Percentiles rank a stretch among this genome's conserved stretches.
phyloP scores from a whole-genome alignment of 805 yeast species.

The Lachancea cidri region DNA sequence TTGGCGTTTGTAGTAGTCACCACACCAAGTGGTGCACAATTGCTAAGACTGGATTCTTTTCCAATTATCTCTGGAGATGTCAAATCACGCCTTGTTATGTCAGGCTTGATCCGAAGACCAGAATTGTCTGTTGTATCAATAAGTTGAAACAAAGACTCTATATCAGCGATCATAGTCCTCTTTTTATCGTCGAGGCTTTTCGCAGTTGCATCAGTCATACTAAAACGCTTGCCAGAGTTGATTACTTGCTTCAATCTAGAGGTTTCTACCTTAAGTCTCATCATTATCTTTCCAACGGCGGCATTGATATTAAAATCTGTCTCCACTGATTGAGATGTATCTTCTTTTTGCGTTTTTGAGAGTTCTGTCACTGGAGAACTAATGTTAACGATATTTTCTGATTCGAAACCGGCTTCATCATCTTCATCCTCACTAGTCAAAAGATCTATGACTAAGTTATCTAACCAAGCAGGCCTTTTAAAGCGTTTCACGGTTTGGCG shows the following conservation, averaged over 20 bases:
- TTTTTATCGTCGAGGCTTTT: slow-evolving; percentile 43
- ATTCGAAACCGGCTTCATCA: slow-evolving; percentile 10
- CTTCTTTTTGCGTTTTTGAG: no score
- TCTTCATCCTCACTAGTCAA: slow-evolving; percentile 20
- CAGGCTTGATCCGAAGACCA: background rate
- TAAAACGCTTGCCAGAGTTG: background rate
- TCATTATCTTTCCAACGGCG: slow-evolving; percentile 4
- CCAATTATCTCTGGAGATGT: no score
- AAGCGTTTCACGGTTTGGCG: background rate
- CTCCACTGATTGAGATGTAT: no score
- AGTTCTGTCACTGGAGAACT: no score
- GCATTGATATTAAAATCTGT: slow-evolving; percentile 3
- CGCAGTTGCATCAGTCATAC: slow-evolving; percentile 34
- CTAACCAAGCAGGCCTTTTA: slow-evolving; percentile 1
- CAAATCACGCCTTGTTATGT: background rate
- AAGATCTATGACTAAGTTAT: slow-evolving; percentile 7
- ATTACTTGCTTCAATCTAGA: slow-evolving; percentile 4
- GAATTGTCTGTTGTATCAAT: background rate
- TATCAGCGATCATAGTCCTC: slow-evolving; percentile 1
- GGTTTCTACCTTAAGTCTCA: slow-evolving; percentile 8
- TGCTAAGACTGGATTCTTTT: no score
- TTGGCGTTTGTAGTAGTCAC: no score
- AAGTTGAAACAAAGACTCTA: slow-evolving; percentile 1
- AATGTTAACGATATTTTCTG: no score
- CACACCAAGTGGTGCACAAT: no score